Percentiles rank a stretch among this genome's conserved stretches.
Evolutionary conservation across 805 yeast species (phyloP).

Genomic region (Ogataea thermomethanolica): DNA sequence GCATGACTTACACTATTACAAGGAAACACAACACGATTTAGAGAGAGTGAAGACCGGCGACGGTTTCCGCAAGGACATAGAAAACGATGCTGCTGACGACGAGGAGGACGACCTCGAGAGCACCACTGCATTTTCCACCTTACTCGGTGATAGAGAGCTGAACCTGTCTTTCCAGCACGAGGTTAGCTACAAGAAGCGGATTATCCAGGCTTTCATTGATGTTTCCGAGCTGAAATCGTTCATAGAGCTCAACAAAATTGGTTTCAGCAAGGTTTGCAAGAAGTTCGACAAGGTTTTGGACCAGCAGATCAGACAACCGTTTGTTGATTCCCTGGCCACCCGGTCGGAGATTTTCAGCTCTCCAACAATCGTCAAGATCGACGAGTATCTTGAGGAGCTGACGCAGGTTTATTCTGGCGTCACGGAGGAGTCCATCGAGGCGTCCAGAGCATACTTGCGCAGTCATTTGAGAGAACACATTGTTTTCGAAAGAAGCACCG

Average conservation of each 20-base stretch:
- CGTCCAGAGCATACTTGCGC: constrained; percentile 36
- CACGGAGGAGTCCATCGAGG: constrained; percentile 21
- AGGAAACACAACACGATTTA: constrained; percentile 23
- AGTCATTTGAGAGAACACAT: constrained; percentile 53
- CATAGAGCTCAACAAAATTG: constrained; percentile 50
- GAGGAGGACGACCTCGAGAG: constrained; percentile 37
- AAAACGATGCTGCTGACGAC: constrained; percentile 29
- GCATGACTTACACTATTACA: constrained; percentile 43
- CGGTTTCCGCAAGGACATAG: constrained; percentile 16
- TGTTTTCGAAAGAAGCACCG: constrained; percentile 54
- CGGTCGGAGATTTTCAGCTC: constrained; percentile 39
- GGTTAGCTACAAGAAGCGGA: constrained; percentile 43
- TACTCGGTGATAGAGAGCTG: constrained; percentile 47
- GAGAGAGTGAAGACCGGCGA: constrained; percentile 24
- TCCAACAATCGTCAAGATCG: constrained; percentile 25
- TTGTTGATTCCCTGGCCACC: constrained; percentile 29
- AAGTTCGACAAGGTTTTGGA: constrained; percentile 51
- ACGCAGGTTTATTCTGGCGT: constrained; percentile 29
- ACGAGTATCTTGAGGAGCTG: constrained; percentile 31
- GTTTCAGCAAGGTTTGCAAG: constrained; percentile 50
- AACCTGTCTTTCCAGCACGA: constrained; percentile 48
- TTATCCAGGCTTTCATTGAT: constrained; percentile 42
- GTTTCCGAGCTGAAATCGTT: constrained; percentile 48
- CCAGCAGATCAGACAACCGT: constrained; percentile 40
- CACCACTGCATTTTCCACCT: constrained; percentile 41